These are phyloP conservation scores for Carex cristatella DNA, from an alignment of 176 grass and related monocot species.

Conservation along the genomic window DNA sequence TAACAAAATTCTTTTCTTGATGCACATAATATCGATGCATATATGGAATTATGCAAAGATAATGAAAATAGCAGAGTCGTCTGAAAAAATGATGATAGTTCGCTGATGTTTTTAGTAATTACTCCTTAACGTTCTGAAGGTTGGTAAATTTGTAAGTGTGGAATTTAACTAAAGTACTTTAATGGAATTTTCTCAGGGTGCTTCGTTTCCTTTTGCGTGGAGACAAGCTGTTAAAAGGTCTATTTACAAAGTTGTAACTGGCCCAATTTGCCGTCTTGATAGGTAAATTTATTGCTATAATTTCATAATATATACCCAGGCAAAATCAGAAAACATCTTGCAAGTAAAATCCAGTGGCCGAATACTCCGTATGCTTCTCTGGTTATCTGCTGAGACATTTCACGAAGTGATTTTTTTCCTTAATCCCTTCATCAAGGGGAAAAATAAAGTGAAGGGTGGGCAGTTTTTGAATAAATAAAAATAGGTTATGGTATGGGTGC, in stretches of 20 bases:
- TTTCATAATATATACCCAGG: neutral
- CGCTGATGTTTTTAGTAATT: neutral
- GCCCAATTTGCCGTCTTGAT: conserved; percentile 68
- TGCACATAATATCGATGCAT: neutral
- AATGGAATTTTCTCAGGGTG: conserved; percentile 51
- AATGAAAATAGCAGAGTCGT: neutral
- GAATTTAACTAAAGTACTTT: conserved; percentile 32
- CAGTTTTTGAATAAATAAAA: neutral
- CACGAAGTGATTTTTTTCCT: neutral
- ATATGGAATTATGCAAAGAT: neutral
- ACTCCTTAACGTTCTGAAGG: neutral
- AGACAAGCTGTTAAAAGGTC: conserved; percentile 73
- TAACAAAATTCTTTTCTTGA: neutral
- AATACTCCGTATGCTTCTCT: neutral
- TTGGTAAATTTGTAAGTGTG: neutral
- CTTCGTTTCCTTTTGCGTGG: conserved; percentile 93
- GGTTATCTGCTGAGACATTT: neutral
- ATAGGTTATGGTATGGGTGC: neutral
- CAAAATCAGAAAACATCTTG: neutral
- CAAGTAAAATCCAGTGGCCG: neutral
- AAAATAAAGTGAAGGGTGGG: neutral
- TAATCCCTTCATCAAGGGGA: neutral
- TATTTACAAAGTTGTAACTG: conserved; percentile 59
- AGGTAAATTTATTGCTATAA: conserved; percentile 41
- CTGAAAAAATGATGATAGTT: neutral